A percentile compares a stretch with the other conserved stretches of the same genome.
These are phyloP conservation scores for Yamadazyma siamensis DNA, from an alignment of 1,139 yeast genomes.

Conservation along the genomic window DNA sequence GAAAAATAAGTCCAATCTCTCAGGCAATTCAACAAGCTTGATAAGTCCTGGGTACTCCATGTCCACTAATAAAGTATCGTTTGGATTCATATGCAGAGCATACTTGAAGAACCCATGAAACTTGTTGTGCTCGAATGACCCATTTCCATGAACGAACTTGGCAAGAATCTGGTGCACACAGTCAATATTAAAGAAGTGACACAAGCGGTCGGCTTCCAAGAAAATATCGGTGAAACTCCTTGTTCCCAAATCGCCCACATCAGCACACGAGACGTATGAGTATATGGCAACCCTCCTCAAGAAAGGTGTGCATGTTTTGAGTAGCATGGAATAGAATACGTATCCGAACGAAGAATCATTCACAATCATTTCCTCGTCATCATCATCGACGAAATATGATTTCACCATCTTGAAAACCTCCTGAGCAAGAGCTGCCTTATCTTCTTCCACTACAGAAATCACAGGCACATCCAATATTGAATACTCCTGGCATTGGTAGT, in stretches of 20 bases:
- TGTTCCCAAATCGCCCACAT: conserved; percentile 28
- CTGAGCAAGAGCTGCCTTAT: conserved; percentile 14
- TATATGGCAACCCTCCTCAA: conserved; percentile 65
- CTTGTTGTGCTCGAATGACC: conserved; percentile 14
- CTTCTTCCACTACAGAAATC: conserved; percentile 21
- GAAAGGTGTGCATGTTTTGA: conserved; percentile 61
- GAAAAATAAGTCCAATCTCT: conserved; percentile 68
- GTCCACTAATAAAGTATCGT: conserved; percentile 7
- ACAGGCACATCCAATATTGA: conserved; percentile 34
- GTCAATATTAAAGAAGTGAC: conserved; percentile 53
- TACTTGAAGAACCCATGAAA: conserved; percentile 19
- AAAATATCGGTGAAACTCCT: conserved; percentile 26
- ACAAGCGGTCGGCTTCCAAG: conserved; percentile 57
- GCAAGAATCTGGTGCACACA: conserved; percentile 10
- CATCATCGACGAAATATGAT: conserved; percentile 4
- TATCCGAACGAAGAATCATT: conserved; percentile 25
- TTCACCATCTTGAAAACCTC: conserved; percentile 16
- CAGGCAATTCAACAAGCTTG: conserved; percentile 57
- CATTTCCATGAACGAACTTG: conserved; percentile 13
- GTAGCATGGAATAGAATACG: conserved; percentile 51
- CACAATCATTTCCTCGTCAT: conserved; percentile 11
- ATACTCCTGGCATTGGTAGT: conserved; percentile 20
- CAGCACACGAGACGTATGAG: conserved; percentile 56
- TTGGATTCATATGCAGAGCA: conserved; percentile 1
- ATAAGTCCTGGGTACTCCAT: conserved; percentile 70